phyloP scores from a whole-genome alignment of 805 yeast species.

The Saccharomycopsis capsularis region DNA sequence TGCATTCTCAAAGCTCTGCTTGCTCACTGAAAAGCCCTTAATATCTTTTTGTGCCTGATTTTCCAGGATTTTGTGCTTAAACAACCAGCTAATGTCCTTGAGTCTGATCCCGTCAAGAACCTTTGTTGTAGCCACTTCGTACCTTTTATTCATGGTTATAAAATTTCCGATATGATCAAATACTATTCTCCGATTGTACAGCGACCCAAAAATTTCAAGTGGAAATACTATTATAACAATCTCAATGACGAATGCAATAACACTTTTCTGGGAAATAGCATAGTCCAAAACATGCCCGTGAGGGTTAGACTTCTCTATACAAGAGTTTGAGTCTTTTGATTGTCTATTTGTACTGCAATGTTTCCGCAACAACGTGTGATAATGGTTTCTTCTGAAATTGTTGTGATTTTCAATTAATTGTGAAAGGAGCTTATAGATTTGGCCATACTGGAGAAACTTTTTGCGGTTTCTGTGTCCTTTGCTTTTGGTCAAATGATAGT shows the following conservation, averaged over 20 bases:
- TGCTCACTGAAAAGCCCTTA: background rate
- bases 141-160: slow-evolving; percentile 32
- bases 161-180: slow-evolving; percentile 32
- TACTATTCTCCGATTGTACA: slow-evolving; percentile 39
- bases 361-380: background rate
- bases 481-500: no score
- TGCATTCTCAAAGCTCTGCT: slow-evolving; percentile 26
- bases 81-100: slow-evolving; percentile 47
- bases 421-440: no score
- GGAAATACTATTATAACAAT: slow-evolving; percentile 47
- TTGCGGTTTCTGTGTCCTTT: no score
- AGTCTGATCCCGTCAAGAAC: slow-evolving; percentile 34
- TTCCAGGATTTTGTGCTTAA: background rate
- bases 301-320: no score
- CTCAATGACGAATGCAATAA: no score
- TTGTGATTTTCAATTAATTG: background rate
- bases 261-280: slow-evolving; percentile 23
- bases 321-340: background rate
- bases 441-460: no score
- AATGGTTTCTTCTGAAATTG: background rate
- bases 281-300: background rate
- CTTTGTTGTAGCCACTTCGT: slow-evolving; percentile 27
- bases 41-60: no score
- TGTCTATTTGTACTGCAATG: background rate
- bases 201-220: slow-evolving; percentile 43